These are phyloP conservation scores for Fusarium globosum DNA, from an alignment of 2,329 filamentous ascomycete genomes.

Conservation along the genomic window DNA sequence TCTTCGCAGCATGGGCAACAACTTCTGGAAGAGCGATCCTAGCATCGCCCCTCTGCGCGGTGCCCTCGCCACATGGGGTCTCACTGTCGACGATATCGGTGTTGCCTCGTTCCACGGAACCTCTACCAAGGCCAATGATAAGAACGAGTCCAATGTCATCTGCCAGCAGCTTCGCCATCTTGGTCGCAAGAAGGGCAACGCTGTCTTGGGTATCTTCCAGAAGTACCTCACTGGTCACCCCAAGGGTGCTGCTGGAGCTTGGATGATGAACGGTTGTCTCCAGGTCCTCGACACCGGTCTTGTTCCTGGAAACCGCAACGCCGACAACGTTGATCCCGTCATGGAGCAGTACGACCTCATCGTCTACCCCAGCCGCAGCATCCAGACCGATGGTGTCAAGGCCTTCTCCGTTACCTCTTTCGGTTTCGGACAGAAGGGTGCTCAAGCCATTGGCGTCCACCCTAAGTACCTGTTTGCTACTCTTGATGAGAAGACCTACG, in stretches of 20 bases:
- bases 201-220: constrained; percentile 96
- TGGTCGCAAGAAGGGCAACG: constrained; percentile 95
- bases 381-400: constrained; percentile 98
- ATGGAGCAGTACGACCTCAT: constrained; percentile 99
- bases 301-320: constrained; percentile 96
- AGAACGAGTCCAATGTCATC: constrained; percentile 98
- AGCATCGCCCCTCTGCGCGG: constrained; percentile 95
- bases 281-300: constrained; percentile 95
- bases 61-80: constrained; percentile 95
- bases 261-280: constrained; percentile 99
- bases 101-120: constrained; percentile 99
- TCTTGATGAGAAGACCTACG: constrained; percentile 87
- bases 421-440: constrained; percentile 98
- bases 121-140: constrained; percentile 98
- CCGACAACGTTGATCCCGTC: constrained; percentile 94
- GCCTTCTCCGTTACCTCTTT: constrained; percentile 99
- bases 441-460: constrained; percentile 96
- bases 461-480: constrained; percentile 95
- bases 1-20: constrained; percentile 92
- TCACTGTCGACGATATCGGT: constrained; percentile 94
- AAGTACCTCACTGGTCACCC: constrained; percentile 99
- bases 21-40: constrained; percentile 97
- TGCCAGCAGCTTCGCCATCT: constrained; percentile 96
- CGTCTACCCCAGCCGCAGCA: constrained; percentile 92
- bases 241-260: constrained; percentile 98